phyloP scores from a whole-genome alignment of 257 asterid genomes.

The Nicotiana attenuata region DNA sequence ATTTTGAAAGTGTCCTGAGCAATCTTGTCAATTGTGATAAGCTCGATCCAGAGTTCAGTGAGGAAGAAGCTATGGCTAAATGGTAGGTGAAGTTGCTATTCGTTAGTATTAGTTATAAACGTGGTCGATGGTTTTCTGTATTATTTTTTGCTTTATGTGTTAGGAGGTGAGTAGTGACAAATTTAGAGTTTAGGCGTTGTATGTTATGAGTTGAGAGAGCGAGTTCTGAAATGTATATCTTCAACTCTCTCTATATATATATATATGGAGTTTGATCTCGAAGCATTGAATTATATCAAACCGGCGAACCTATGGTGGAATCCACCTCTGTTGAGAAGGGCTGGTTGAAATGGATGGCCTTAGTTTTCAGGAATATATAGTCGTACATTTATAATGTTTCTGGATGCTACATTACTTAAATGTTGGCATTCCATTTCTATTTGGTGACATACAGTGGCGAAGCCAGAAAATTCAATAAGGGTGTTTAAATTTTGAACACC shows the following conservation, averaged over 20 bases:
- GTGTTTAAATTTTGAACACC: too few relatives aligned
- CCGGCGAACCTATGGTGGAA: too few relatives aligned
- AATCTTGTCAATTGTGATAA: slow-evolving; percentile 1
- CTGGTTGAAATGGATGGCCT: too few relatives aligned
- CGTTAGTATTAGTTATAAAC: not conserved
- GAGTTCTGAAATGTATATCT: not conserved
- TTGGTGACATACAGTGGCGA: not conserved
- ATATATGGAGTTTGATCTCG: too few relatives aligned
- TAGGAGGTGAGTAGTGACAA: accelerated
- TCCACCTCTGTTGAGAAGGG: too few relatives aligned
- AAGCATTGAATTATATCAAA: too few relatives aligned
- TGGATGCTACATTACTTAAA: too few relatives aligned
- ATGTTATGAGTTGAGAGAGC: accelerated
- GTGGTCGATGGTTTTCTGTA: not conserved
- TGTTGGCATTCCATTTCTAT: not conserved
- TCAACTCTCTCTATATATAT: too few relatives aligned
- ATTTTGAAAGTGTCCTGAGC: not conserved
- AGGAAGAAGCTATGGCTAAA: not conserved
- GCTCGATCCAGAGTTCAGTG: not conserved
- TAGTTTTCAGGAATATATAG: too few relatives aligned
- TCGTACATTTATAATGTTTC: too few relatives aligned
- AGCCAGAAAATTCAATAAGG: too few relatives aligned
- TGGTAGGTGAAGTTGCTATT: not conserved
- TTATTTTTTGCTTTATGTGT: not conserved
- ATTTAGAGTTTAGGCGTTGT: not conserved